Conservation (phyloP, 2,329 filamentous ascomycete species). For the Conoideocrella luteorostrata region DNA sequence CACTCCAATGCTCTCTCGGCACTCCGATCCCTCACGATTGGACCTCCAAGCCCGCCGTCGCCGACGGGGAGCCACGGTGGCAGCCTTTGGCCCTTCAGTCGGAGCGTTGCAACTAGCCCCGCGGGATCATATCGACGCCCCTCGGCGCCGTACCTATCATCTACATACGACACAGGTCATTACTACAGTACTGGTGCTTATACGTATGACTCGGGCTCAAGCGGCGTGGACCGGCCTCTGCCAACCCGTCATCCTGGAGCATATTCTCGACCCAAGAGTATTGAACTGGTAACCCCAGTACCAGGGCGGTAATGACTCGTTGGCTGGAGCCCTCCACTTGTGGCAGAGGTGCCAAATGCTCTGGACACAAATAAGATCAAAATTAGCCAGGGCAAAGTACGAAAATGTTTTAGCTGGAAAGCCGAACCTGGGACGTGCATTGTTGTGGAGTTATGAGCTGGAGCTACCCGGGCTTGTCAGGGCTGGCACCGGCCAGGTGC, state of each 20-base stretch:
- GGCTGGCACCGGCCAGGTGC: not conserved
- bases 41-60: slow-evolving; percentile 50
- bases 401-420: not conserved
- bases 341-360: not conserved
- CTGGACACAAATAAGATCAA: too few relatives aligned
- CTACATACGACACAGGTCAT: slow-evolving; percentile 45
- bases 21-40: slow-evolving; percentile 47
- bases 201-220: slow-evolving; percentile 26
- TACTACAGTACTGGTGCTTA: slow-evolving; percentile 30
- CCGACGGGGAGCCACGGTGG: slow-evolving; percentile 37
- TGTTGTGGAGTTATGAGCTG: not conserved
- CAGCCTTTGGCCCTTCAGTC: slow-evolving; percentile 48
- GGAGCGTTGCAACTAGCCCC: slow-evolving; percentile 45
- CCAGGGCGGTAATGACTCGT: slow-evolving; percentile 36
- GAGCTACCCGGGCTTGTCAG: not conserved
- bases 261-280: slow-evolving; percentile 54
- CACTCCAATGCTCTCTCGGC: slow-evolving; percentile 44
- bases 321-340: not conserved
- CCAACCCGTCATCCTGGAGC: slow-evolving; percentile 48
- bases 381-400: too few relatives aligned
- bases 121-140: slow-evolving; percentile 43
- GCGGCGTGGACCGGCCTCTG: slow-evolving; percentile 47
- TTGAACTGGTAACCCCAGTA: slow-evolving; percentile 58
- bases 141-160: slow-evolving; percentile 36
- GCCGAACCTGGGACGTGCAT: not conserved